Base-by-base conservation (phyloP, 164 flowering plant genomes). In the Chloranthus sessilifolius region DNA sequence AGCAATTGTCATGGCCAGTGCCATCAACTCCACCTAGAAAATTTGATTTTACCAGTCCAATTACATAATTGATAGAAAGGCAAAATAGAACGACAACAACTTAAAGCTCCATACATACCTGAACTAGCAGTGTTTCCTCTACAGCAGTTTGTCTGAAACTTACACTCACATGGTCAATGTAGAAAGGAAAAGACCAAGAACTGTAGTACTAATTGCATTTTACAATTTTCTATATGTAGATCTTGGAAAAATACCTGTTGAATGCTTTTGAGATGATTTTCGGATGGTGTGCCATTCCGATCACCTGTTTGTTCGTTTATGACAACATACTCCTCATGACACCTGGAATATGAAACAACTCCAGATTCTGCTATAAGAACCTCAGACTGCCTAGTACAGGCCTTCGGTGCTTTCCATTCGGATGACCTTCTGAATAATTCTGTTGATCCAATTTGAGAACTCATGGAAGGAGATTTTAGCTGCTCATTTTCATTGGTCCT, bases 131-230 rank as follows among this genome's bases (percentile, higher is more conserved):
- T 35, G 44, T 31, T 56, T 41, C 65, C 51, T 65, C 46, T 55
- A 50, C 78, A 77, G 66, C 78, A 72, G 38, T 63, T 63, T 15
- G 72, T 70, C 85, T 77, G 79, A 45, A 74, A 48, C 10, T 26
- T 21, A 60, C 16, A 60, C 23, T 37, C 20, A 37, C 55, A 50
- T 15, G 14, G 59, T 73, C 62, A 69, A 61, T n/a, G n/a, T n/a
- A n/a, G n/a, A n/a, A n/a, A n/a, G n/a, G n/a, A n/a, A n/a, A n/a
- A n/a, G n/a, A n/a, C n/a, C n/a, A n/a, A n/a, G n/a, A n/a, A n/a
- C n/a, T n/a, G n/a, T n/a, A n/a, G n/a, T n/a, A n/a, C n/a, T n/a
- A n/a, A n/a, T n/a, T n/a, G n/a, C n/a, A n/a, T n/a, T n/a, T n/a
- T n/a, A n/a, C n/a, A n/a, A n/a, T n/a, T n/a, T n/a, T n/a, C n/a